Base-by-base conservation (phyloP, 2,329 filamentous ascomycete genomes). In the Blastomyces gilchristii region DNA sequence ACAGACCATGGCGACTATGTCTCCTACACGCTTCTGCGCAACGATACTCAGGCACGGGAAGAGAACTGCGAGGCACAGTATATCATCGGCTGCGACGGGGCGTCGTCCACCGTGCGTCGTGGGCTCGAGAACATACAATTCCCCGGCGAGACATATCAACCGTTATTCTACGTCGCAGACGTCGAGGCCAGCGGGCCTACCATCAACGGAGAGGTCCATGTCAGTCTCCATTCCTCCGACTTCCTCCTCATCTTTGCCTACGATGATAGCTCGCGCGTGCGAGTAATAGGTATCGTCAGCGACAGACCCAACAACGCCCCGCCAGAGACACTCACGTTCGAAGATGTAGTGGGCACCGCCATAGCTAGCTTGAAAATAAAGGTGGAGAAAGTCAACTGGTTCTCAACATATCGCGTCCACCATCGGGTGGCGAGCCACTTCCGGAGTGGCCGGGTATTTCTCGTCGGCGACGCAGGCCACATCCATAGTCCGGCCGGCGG, bases 71-170 rank as follows among this genome's bases (percentile, higher is more conserved):
- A 65, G 12, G 62, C 63, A 25, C 16, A 37, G 52, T 22, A 75
- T 74, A 78, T 90, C 43, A 78, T 90, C 3, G 87, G 87, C 0
- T 86, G 83, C 56, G 87, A 89, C 66, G 87, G 87, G 0, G 87
- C 87, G 0, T 85, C 87, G 68, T 85, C 81, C 62, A 88, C 85
- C 84, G 84, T 83, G 0, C 76, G 87, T 41, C 78, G 79, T 61
- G 65, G 68, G 0, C 73, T 77, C 28, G 68, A 68, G 22, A 9
- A 37, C n/a, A 70, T 80, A 31, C 69, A 69, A 6, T 81, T 77
- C 60, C 71, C 77, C 5, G 79, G 79, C 0, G 75, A 70, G 1
- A 71, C 74, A 0, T 81, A 81, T 59, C 68, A 72, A 1, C 77
- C 78, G 52, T 69, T 76, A 3, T 81, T 80, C 63, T 75, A 79